Evolutionary conservation across 768 basidiomycete genomes (phyloP).

Genomic region (Daedaleopsis sinensis): DNA sequence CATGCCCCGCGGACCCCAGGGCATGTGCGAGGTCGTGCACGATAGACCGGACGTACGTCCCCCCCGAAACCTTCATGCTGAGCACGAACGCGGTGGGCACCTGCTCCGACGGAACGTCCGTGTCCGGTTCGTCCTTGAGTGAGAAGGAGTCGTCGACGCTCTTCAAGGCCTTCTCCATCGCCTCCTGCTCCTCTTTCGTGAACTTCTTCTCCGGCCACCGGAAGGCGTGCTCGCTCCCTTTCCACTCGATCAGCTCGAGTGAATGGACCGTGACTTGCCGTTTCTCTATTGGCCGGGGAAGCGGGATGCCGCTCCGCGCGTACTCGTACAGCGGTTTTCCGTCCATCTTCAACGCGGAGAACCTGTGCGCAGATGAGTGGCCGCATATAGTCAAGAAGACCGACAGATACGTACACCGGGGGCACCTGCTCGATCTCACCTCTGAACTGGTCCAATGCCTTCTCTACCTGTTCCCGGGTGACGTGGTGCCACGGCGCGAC

Average conservation of each 20-base stretch:
- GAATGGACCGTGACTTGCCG: constrained; percentile 83
- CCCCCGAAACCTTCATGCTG: constrained; percentile 92
- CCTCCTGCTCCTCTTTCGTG: constrained; percentile 65
- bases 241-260: constrained; percentile 80
- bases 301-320: constrained; percentile 85
- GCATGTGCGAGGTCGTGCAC: constrained; percentile 90
- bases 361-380: constrained; percentile 51
- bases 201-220: constrained; percentile 76
- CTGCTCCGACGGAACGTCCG: constrained; percentile 33
- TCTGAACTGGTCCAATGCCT: constrained; percentile 68
- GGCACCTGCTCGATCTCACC: constrained; percentile 91
- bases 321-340: constrained; percentile 95
- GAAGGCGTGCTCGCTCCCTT: constrained; percentile 73
- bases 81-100: constrained; percentile 81
- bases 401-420: constrained; percentile 67
- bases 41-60: constrained; percentile 96
- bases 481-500: constrained; percentile 83
- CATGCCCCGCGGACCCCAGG: constrained; percentile 88
- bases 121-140: constrained; percentile 38
- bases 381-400: constrained; percentile 3
- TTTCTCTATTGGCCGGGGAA: constrained; percentile 92
- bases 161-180: constrained; percentile 67
- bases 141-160: constrained; percentile 44
- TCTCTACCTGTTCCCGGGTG: constrained; percentile 74
- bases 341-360: constrained; percentile 98